Evolutionary conservation across 495 filamentous ascomycete genomes (phyloP).

Genomic region (Bathelium albidoporum): DNA sequence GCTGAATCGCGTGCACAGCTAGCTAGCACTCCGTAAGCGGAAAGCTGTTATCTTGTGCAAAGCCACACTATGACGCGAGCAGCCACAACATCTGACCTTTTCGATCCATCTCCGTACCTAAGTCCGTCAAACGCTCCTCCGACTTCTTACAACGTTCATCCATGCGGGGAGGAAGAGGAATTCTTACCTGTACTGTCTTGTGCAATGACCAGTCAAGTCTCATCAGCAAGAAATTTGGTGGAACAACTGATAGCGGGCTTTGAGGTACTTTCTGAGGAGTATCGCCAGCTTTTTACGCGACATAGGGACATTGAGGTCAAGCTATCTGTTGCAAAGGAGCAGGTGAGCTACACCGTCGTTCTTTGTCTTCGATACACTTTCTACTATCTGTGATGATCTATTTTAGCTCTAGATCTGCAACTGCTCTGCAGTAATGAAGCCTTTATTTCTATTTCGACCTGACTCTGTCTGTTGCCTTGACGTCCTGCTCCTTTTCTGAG

Average conservation of each 20-base stretch:
- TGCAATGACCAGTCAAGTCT: not conserved
- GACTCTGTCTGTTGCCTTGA: not conserved
- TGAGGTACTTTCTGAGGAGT: constrained; percentile 28
- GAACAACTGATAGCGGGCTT: constrained; percentile 29
- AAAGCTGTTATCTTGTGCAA: too few relatives aligned
- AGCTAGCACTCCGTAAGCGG: too few relatives aligned
- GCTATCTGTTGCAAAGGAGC: constrained; percentile 27
- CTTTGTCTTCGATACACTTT: not conserved
- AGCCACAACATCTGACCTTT: not conserved
- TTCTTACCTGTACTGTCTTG: not conserved
- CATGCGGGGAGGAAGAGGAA: not conserved
- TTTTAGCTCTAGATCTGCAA: constrained; percentile 68
- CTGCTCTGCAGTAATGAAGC: constrained; percentile 44
- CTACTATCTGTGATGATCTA: constrained; percentile 42
- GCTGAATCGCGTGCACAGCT: too few relatives aligned
- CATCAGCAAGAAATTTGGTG: constrained; percentile 6
- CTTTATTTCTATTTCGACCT: constrained; percentile 18
- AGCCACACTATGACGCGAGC: not conserved
- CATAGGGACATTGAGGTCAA: constrained; percentile 29
- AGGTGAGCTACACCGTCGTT: constrained; percentile 20
- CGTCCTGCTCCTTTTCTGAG: too few relatives aligned
- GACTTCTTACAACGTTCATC: not conserved
- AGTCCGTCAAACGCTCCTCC: not conserved
- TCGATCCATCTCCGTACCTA: not conserved
- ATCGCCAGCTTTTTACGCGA: constrained; percentile 24